These are phyloP conservation scores for Pseudopithomyces chartarum DNA, from an alignment of 2,329 filamentous ascomycete species.

Conservation along the genomic window DNA sequence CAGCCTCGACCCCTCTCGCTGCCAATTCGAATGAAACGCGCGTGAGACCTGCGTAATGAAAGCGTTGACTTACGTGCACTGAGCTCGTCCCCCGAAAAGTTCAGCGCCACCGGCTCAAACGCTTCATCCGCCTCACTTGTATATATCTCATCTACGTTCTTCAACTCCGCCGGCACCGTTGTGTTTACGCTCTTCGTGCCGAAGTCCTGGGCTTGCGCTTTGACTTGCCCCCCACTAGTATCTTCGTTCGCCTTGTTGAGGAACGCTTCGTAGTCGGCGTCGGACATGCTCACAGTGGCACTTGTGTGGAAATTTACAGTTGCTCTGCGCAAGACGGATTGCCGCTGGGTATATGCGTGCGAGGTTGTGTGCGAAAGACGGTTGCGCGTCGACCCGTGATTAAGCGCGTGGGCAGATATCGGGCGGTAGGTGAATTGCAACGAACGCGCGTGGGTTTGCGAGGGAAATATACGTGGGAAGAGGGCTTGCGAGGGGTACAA, in stretches of 20 bases:
- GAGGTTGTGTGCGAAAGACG: not conserved
- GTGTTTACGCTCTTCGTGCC: constrained; percentile 51
- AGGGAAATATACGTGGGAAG: not conserved
- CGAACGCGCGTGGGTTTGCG: not conserved
- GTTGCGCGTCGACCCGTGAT: not conserved
- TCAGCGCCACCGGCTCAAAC: constrained; percentile 76
- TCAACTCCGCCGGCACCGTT: constrained; percentile 59
- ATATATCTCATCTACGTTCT: constrained; percentile 65
- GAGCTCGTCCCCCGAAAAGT: constrained; percentile 61
- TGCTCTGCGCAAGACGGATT: not conserved
- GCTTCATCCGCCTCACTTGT: constrained; percentile 83
- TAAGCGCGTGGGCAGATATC: not conserved
- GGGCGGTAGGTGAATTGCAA: not conserved
- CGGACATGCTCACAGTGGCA: constrained; percentile 61
- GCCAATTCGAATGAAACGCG: no score
- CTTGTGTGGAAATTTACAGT: not conserved
- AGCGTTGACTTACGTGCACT: constrained; percentile 55
- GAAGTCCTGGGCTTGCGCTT: constrained; percentile 35
- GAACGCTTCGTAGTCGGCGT: constrained; percentile 84
- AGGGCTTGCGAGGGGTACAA: not conserved
- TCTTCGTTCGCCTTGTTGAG: constrained; percentile 85
- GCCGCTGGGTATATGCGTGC: not conserved
- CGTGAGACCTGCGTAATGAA: not conserved
- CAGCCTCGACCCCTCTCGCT: constrained; percentile 7
- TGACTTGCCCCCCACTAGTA: constrained; percentile 40